Base-by-base conservation (phyloP, 2,329 filamentous ascomycete genomes). In the Phaeoacremonium minimum region DNA sequence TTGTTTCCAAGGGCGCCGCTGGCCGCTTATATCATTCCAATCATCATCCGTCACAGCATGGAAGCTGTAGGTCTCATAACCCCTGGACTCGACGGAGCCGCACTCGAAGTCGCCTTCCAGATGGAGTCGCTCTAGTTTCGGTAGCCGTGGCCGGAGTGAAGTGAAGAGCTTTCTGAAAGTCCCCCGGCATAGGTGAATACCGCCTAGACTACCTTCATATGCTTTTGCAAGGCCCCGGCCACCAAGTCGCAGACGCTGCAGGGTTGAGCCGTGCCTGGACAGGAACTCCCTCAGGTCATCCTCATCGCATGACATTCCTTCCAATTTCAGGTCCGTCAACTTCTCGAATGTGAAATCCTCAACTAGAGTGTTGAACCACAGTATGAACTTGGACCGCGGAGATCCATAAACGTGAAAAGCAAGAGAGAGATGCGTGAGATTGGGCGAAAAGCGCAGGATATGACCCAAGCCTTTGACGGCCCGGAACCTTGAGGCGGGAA, bases 101-200 rank as follows among this genome's bases (percentile, higher is more conserved):
- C 63, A 66, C 42, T 65, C 60, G 31, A 67, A 64, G 34, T 69
- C 64, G 4, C 69, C 69, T 40, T 70, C 64, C 33, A 72, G 52
- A 35, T 67, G 63, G 35, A 71, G 53, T 15, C 61, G 58, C 43
- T 66, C 53, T 26, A 71, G 55, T 19, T 52, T 50, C 5, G 61
- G 51, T 40, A 67, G 49, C 33, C 49, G 56, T 9, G 49, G 48
- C 14, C 56, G 60, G 26, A 73, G 49, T 13, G 58, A 55, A 4
- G 56, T 52, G 44, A 73, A 67, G 5, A 74, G 48, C 1, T 58
- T 61, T 35, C 57, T 54, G 43, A 68, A 71, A 1, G 58, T 64
- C 6, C 70, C 70, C 28, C 64, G 57, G 37, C 59, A 60, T 9
- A 74, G 53, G 36, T 65, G 60, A 19, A 73, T 52, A 11, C 69